These are phyloP conservation scores for Cryphonectria japonica DNA, from an alignment of 2,329 filamentous ascomycete species.

Conservation along the genomic window DNA sequence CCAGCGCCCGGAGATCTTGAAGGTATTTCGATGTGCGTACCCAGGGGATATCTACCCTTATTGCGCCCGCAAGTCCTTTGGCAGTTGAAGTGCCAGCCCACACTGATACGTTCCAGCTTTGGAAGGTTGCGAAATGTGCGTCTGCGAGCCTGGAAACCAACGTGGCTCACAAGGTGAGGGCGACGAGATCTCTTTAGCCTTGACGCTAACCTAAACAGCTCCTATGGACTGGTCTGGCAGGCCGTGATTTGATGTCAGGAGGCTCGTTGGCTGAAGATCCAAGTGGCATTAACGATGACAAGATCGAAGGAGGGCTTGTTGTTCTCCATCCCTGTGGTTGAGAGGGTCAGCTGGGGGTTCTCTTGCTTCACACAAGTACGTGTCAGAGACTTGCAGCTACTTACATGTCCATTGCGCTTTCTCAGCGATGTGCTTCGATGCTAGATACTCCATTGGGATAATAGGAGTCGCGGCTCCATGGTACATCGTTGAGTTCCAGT, in stretches of 20 bases:
- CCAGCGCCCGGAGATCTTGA: constrained; percentile 25
- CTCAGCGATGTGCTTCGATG: background rate
- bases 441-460: background rate
- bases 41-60: constrained; percentile 16
- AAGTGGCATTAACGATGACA: constrained; percentile 23
- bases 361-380: background rate
- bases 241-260: background rate
- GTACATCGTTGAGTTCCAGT: constrained; percentile 1
- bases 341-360: background rate
- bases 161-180: constrained; percentile 25
- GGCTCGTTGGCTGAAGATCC: constrained; percentile 27
- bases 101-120: constrained; percentile 25
- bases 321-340: background rate
- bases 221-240: constrained; percentile 11
- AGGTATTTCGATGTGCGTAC: constrained; percentile 24
- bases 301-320: constrained; percentile 25
- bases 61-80: no score
- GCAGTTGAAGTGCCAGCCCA: constrained; percentile 12
- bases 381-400: background rate
- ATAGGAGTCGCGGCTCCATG: constrained; percentile 1
- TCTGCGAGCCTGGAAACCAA: constrained; percentile 27
- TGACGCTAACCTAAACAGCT: constrained; percentile 28
- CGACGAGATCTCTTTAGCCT: constrained; percentile 15
- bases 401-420: background rate
- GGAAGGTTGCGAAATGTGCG: constrained; percentile 11